Evolutionary conservation across 2,329 filamentous ascomycete species (phyloP).

Genomic region (Sclerotinia nivalis): DNA sequence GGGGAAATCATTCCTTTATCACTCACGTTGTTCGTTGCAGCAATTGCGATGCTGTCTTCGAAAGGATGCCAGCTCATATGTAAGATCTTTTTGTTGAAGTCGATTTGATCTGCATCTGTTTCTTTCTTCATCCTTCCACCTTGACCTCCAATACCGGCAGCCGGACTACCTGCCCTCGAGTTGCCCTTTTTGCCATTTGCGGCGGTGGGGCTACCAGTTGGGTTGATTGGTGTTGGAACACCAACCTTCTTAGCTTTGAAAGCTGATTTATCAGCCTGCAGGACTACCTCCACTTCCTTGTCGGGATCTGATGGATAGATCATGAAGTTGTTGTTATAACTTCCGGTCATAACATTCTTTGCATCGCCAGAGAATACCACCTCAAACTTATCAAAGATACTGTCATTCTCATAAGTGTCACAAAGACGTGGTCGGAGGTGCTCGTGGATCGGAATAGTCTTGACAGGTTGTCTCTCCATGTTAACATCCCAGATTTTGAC

Average conservation of each 20-base stretch:
- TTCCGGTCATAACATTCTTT: slow-evolving; percentile 99
- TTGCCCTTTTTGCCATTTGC: slow-evolving; percentile 81
- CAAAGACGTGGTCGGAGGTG: slow-evolving; percentile 91
- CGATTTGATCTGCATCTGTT: slow-evolving; percentile 98
- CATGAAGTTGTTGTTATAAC: slow-evolving; percentile 99
- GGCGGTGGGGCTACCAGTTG: slow-evolving; percentile 68
- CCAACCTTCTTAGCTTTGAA: slow-evolving; percentile 99
- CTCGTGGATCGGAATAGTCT: slow-evolving; percentile 98
- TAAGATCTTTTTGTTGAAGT: slow-evolving; percentile 99
- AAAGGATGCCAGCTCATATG: slow-evolving; percentile 99
- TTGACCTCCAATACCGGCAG: slow-evolving; percentile 69
- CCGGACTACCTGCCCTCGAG: slow-evolving; percentile 85
- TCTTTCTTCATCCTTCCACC: slow-evolving; percentile 97
- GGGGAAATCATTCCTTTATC: neutral
- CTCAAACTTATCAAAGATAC: slow-evolving; percentile 99
- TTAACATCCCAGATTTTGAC: slow-evolving; percentile 99
- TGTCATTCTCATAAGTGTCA: slow-evolving; percentile 99
- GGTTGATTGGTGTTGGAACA: slow-evolving; percentile 94
- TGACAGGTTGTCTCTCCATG: slow-evolving; percentile 96
- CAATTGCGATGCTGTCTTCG: slow-evolving; percentile 99
- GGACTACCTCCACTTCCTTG: slow-evolving; percentile 94
- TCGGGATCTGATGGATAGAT: slow-evolving; percentile 96
- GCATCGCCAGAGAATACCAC: slow-evolving; percentile 98
- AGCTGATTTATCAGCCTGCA: slow-evolving; percentile 97
- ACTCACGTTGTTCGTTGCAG: slow-evolving; percentile 97